Conservation (phyloP, 768 basidiomycete species). For the Agaricus subrufescens region DNA sequence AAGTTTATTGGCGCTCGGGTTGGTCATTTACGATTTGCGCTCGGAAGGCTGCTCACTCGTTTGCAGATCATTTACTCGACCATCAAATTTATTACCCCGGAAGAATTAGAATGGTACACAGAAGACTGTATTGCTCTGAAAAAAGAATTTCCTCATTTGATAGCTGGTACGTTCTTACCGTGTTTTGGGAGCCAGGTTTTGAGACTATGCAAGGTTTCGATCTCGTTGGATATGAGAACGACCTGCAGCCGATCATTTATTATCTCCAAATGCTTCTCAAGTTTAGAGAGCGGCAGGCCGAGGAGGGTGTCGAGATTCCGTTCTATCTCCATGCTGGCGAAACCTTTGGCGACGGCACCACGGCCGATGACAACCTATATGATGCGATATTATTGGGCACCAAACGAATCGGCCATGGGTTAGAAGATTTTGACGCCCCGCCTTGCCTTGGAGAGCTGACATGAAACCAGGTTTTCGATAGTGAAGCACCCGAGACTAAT, state of each 20-base stretch:
- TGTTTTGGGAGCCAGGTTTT: too few relatives aligned
- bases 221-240: conserved; percentile 74
- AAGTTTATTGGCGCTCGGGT: conserved; percentile 69
- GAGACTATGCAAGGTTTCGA: conserved; percentile 55
- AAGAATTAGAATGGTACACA: conserved; percentile 58
- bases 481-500: conserved; percentile 72
- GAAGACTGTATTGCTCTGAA: conserved; percentile 74
- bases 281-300: conserved; percentile 54
- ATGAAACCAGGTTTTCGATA: conserved; percentile 56
- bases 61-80: conserved; percentile 70
- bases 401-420: conserved; percentile 82
- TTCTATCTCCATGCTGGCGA: conserved; percentile 84
- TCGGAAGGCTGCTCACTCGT: not conserved
- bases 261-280: conserved; percentile 56
- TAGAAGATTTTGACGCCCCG: not conserved
- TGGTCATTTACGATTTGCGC: conserved; percentile 2
- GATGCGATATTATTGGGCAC: conserved; percentile 80
- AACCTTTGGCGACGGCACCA: conserved; percentile 70
- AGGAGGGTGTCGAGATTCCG: conserved; percentile 59
- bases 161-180: conserved; percentile 42
- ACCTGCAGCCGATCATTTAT: conserved; percentile 50
- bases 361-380: conserved; percentile 70
- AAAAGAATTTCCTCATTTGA: conserved; percentile 70
- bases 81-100: conserved; percentile 47
- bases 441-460: not conserved